A percentile compares a stretch with the other conserved stretches of the same genome.
These are phyloP conservation scores for Microdochium bolleyi DNA, from an alignment of 2,329 filamentous ascomycete species.

Conservation along the genomic window DNA sequence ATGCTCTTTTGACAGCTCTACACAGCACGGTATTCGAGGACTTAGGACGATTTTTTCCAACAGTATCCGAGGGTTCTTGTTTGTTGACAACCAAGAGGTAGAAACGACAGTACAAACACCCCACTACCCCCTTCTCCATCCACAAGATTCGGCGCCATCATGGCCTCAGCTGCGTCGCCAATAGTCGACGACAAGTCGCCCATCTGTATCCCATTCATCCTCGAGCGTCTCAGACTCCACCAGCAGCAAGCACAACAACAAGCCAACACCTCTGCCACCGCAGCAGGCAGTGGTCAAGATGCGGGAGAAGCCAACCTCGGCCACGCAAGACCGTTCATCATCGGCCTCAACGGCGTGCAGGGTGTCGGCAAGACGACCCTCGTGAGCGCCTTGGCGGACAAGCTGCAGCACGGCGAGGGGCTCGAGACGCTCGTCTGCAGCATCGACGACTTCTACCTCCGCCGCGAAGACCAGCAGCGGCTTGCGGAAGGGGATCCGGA, in stretches of 20 bases:
- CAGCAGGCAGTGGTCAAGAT: not conserved
- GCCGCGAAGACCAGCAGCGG: conserved; percentile 57
- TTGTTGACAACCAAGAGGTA: no score
- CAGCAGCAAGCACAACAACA: conserved; percentile 14
- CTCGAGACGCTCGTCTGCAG: conserved; percentile 65
- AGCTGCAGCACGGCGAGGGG: conserved; percentile 47
- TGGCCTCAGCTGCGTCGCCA: not conserved
- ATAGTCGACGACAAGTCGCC: conserved; percentile 72
- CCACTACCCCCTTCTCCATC: no score
- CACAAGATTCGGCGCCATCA: not conserved
- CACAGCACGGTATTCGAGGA: no score
- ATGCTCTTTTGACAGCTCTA: no score
- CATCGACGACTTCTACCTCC: conserved; percentile 85
- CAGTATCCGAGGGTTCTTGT: no score
- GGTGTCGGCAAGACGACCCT: conserved; percentile 90
- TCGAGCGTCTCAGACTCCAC: conserved; percentile 40
- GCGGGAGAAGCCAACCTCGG: conserved; percentile 17
- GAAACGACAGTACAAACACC: no score
- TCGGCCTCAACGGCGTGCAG: conserved; percentile 87
- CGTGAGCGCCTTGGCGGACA: conserved; percentile 57
- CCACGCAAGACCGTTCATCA: conserved; percentile 59
- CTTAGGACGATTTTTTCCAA: no score
- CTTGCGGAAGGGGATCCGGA: conserved; percentile 57
- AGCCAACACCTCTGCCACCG: not conserved
- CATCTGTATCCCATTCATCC: conserved; percentile 71